Evolutionary conservation across 345 rosid genomes (phyloP), one percentile per base, ranked within the genome.

Genomic region (Corchorus olitorius): DNA sequence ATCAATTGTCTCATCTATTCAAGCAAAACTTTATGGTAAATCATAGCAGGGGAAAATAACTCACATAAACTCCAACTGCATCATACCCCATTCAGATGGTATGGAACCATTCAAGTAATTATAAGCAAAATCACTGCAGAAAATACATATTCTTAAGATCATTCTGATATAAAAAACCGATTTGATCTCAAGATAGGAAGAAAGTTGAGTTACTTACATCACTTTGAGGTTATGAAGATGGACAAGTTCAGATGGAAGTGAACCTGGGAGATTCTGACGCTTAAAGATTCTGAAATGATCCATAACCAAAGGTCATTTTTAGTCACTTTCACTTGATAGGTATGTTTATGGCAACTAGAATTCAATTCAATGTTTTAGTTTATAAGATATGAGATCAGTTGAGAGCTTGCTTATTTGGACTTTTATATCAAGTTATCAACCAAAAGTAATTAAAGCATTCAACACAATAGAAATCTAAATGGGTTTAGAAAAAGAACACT

Each of bases 11-110:
- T 33, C 14, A 61, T 66, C 39, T 16, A 66, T 48, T 48, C 62
- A 43, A 8, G 33, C 45, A 50, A 22, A 50, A 6, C 41, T 10
- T 66, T 16, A 62, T 3, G 70, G 80, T 72, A 65, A 80, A 76
- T 69, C n/a, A n/a, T 33, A 15, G 69, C 74, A 77, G 50, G 8
- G 17, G 3, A 50, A 8, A 62, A 39, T 46, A 55, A 73, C 91
- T 85, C 65, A 87, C 91, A 89, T 87, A 33, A 14, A 76, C 43
- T 76, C 83, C 71, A 89, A 78, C 61, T 65, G 80, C 78, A 86
- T n/a, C 16, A 88, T 81, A 6, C 87, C 87, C 93, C 91, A 91
- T 84, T 88, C 88, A 45, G 27, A 58, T 59, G 93, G 93, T 41
- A 91, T 78, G 4, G 92, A 82, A 49, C 92, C 93, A 77, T 66